Evolutionary conservation across 2,329 filamentous ascomycete species (phyloP), one percentile per base, ranked within the genome.

Genomic region (Aspergillus felis): DNA sequence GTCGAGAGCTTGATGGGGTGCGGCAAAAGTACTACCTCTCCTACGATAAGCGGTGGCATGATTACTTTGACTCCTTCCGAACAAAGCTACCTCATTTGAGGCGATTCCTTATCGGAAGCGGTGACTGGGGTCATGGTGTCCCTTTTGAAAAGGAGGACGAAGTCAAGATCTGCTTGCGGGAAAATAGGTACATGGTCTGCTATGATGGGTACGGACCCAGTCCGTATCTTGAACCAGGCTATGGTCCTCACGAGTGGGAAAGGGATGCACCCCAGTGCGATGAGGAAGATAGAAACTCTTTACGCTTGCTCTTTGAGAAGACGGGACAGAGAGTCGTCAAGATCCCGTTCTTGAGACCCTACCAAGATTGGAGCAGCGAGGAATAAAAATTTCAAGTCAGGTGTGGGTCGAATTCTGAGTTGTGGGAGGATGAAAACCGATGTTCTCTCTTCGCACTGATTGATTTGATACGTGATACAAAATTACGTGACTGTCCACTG

Each of bases 11-110:
- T 1, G 41, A 42, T 61, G 8, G 50, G 51, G 20, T 7, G 14
- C 14, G 5, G 32, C 2, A 1, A 38, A 38, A 35, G 4, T 6
- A 47, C 44, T 55, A 54, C 25, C 46, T 35, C 7, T 53, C 55
- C 1, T 64, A 61, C 47, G 38, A 51, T 22, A 57, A 55, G 42
- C 64, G 64, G 27, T 66, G 65, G 65, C 54, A 63, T 53, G 29
- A 67, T 51, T 59, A 62, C 52, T 67, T 67, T 50, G 48, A 56
- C 51, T 41, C 58, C n/a, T 67, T 66, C 47, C 17, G 48, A n/a
- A 50, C 58, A 9, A 51, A 52, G 22, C 55, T 67, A 6, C 55
- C 58, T 22, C 56, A 53, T 17, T 52, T 66, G 27, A 59, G 56
- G 29, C 57, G 57, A 17, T 62, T 65, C 44, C 50, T 44, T 14